Base-by-base conservation (phyloP, 2,329 filamentous ascomycete genomes). In the Fusarium aywerte region DNA sequence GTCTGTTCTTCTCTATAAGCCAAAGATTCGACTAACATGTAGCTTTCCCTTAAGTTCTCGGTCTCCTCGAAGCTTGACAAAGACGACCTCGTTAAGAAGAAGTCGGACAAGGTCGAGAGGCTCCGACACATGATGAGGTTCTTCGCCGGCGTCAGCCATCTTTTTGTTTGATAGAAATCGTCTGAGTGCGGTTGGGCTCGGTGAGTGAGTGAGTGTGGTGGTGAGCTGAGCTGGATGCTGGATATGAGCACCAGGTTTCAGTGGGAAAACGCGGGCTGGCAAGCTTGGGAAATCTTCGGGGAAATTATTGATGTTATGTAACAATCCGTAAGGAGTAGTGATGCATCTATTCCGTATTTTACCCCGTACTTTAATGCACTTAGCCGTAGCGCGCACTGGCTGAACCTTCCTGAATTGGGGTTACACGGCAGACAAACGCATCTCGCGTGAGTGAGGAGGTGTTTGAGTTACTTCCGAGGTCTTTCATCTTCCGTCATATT, bases 51-150 rank as follows among this genome's bases (percentile, higher is more conserved):
- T 96, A 69, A 99, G 85, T 82, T 99, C 96, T 69, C 96, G 89
- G 79, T 99, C 96, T 73, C 96, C 96, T 76, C 96, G 88, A 69
- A 99, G 86, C 87, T 98, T 98, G 71, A 99, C 95, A 80, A 97
- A 97, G 50, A 99, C 96, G 43, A 96, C 89, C 80, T 99, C 96
- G 79, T 98, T 95, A 45, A 99, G 87, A 71, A 95, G 92, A 57
- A 99, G 88, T 72, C 94, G 92, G 72, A 99, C 96, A 39, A 99
- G 89, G 80, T 98, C 96, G 76, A 99, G 90, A 55, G 96, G 95
- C 83, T 99, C 95, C 52, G 94, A 90, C 58, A 93, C 91, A 58
- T 91, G 86, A 71, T 85, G 84, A 59, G 87, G 84, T 70, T 90
- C 88, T 76, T 93, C 91, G 76, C 91, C 92, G 67, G 84, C 86